Evolutionary conservation across 805 yeast species (phyloP), one percentile per base, ranked within the genome.

Genomic region (Wickerhamomyces subpelliculosus): DNA sequence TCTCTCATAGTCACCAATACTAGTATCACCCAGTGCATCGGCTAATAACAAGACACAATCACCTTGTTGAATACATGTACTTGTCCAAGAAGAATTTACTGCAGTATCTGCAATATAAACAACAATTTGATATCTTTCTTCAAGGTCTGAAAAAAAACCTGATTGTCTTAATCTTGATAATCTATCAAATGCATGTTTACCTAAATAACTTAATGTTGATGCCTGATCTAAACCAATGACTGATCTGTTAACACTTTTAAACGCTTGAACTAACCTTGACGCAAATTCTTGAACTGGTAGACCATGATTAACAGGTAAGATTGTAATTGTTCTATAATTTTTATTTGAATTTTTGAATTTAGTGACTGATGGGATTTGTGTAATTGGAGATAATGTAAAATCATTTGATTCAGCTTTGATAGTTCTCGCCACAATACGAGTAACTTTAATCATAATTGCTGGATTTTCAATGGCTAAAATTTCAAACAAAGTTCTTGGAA

Each of bases 21-120:
- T 74, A 0, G 93, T 80, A 22, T 74, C 73, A 16, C 79, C 74
- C 8, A 72, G 66, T 0, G 96, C 94, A 62, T 90, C 89, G 0
- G 97, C 97, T 13, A 93, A 60, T 14, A 93, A 64, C 24, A 93
- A 64, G n/a, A 90, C 78, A 64, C 97, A 89, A 59, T 90, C 97
- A 14, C 96, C 97, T 58, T 90, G 97, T 8, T 89, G 78, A 29
- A 90, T 83, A 58, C 97, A 93, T 0, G 96, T 86, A 8, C 77
- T 72, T 0, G 96, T 86, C 98, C 98, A 90, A 16, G 79, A 72
- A 0, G 96, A 84, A 47, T 78, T 78, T 2, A 83, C 77, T 1
- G 84, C 71, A 0, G 96, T 79, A 51, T 93, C 97, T 20, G 93
- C 89, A 11, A 90, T 78, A 53, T 90, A 93, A 2, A 90, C 76